Base-by-base conservation (phyloP, 2,329 filamentous ascomycete species). In the Microcyclospora pomicola region DNA sequence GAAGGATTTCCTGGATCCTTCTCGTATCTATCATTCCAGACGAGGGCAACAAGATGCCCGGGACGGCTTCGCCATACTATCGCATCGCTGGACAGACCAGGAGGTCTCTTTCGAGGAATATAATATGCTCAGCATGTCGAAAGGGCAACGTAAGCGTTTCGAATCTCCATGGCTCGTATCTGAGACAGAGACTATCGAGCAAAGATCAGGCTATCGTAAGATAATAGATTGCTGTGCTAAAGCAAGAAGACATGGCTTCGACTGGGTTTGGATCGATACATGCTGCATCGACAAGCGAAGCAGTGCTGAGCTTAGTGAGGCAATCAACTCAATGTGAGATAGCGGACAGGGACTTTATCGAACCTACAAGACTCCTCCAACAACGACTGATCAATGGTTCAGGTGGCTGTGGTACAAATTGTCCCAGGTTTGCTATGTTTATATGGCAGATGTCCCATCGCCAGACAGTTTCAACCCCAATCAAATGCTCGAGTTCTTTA, bases 321-420 rank as follows among this genome's bases (percentile, higher is more conserved):
- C 46, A 11, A 47, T 49, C 13, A 49, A 49, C 19, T 46, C 44
- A 3, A 49, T 49, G 48, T 50, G n/a, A n/a, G n/a, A n/a, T n/a
- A n/a, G n/a, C n/a, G n/a, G n/a, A n/a, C n/a, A n/a, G n/a, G n/a
- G n/a, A n/a, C n/a, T n/a, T n/a, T n/a, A n/a, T n/a, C n/a, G n/a
- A n/a, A n/a, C n/a, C n/a, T n/a, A n/a, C n/a, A n/a, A n/a, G n/a
- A n/a, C n/a, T 41, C 5, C 9, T 24, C 19, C 19, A 24, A 7
- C 19, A 24, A 7, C 19, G n/a, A 24, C 19, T 24, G 19, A 24
- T n/a, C 19, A 7, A 5, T 4, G 19, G 19, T 7, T 7, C 19
- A 24, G 19, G 19, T 24, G 19, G 19, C 4, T 16, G 11, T 47
- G 43, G 36, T 48, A 48, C 33, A 24, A 36, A 13, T 14, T 33